Base-by-base conservation (phyloP, 2,329 filamentous ascomycete species). In the Fusarium kyushuense region DNA sequence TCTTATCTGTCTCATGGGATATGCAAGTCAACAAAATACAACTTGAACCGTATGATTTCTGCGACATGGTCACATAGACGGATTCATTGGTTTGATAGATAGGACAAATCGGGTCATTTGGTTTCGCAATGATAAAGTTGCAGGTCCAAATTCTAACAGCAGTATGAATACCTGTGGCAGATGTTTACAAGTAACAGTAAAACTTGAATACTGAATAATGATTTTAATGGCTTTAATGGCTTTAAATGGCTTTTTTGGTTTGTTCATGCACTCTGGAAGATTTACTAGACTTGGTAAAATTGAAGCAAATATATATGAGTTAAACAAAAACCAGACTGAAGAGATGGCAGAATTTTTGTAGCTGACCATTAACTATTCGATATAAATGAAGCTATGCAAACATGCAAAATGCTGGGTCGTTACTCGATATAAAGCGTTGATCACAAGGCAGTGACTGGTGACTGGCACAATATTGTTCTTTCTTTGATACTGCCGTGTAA, bases 31-130 rank as follows among this genome's bases (percentile, higher is more conserved):
- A 25, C 43, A 33, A 25, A 54, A 56, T 60, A 17, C 45, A 43
- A 70, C 67, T 64, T 56, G 57, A 25, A 60, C 63, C 63, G 66
- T 58, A 61, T 60, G 67, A 64, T 69, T 64, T 30, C 17, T 64
- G 58, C n/a, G 32, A 58, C 41, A 58, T 32, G 27, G 9, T 23
- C n/a, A 45, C 33, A 49, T 49, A 17, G 32, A 29, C 23, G 29
- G 13, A 45, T 48, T 35, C 17, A 27, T 27, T 35, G 21, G 6
- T 33, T 33, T 48, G 21, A 25, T 48, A 35, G 23, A 48, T 14
- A 48, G 33, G 33, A 51, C 33, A 38, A 51, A 19, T 25, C 3
- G 14, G 23, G 13, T 21, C 33, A 29, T 38, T 51, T 51, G 33
- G 23, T 29, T 38, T 51, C 17, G 23, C 33, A 19, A 51, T 51